Conservation (phyloP, 2,329 filamentous ascomycete species). For the Fusarium cyanostomum region DNA sequence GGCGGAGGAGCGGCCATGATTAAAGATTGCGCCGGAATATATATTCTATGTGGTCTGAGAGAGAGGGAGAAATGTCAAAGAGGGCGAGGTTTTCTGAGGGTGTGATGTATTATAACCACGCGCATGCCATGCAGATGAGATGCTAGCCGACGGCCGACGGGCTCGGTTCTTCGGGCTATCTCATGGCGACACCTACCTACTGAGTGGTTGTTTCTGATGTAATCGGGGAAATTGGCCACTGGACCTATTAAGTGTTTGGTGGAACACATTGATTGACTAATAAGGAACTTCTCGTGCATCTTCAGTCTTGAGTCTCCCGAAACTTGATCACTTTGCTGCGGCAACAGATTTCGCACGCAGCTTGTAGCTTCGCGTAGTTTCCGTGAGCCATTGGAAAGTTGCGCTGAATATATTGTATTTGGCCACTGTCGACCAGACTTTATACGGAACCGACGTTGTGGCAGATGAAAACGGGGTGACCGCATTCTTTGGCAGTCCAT, state of each 20-base stretch:
- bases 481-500: no score
- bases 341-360: no score
- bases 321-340: no score
- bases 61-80: neutral
- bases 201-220: conserved; percentile 8
- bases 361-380: no score
- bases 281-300: neutral
- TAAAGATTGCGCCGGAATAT: neutral
- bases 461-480: no score
- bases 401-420: no score
- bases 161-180: conserved; percentile 39
- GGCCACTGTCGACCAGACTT: no score
- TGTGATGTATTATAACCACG: conserved; percentile 34
- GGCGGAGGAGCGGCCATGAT: conserved; percentile 54
- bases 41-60: neutral
- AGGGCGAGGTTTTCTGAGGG: conserved; percentile 27
- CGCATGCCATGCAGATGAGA: neutral
- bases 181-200: conserved; percentile 27
- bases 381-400: no score
- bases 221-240: conserved; percentile 16
- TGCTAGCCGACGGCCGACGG: conserved; percentile 18
- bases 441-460: no score
- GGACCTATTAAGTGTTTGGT: conserved; percentile 17
- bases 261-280: neutral
- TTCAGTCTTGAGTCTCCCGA: neutral